These are phyloP conservation scores for Biscutella auriculata DNA, from an alignment of 441 rosid genomes.

Conservation along the genomic window DNA sequence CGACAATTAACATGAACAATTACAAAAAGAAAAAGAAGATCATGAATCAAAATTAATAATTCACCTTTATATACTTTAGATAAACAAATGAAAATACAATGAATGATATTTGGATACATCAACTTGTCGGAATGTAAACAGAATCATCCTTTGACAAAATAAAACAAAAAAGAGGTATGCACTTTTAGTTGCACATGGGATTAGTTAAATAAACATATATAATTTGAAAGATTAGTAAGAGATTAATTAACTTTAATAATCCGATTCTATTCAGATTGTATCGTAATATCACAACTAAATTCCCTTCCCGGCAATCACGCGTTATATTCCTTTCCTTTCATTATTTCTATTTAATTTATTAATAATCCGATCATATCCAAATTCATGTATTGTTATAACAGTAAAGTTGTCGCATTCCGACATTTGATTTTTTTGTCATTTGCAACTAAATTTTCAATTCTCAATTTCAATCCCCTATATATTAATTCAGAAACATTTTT, in stretches of 20 bases:
- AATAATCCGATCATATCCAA: neutral
- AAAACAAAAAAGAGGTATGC: neutral
- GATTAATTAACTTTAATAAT: neutral
- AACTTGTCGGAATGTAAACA: constrained; percentile 7
- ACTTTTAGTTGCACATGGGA: constrained; percentile 20
- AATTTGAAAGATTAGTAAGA: constrained; percentile 2
- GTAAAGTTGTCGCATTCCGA: too few species aligned
- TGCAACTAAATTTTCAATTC: too few species aligned
- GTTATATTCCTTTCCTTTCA: neutral
- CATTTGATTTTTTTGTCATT: too few species aligned
- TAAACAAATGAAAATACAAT: neutral
- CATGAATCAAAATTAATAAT: too few species aligned
- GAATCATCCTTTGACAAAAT: constrained; percentile 17
- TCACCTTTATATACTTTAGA: too few species aligned
- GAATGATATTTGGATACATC: neutral
- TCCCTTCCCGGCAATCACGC: constrained; percentile 17
- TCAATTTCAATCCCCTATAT: too few species aligned
- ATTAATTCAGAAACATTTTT: too few species aligned
- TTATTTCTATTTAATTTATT: neutral
- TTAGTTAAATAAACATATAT: constrained; percentile 1
- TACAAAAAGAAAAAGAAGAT: too few species aligned
- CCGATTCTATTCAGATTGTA: too few species aligned
- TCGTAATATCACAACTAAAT: constrained; percentile 4
- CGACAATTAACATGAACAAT: too few species aligned
- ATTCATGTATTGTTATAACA: neutral